A percentile compares a stretch with the other conserved stretches of the same genome.
Evolutionary conservation across 2,329 filamentous ascomycete species (phyloP).

Genomic region (Ophiostoma quercus): DNA sequence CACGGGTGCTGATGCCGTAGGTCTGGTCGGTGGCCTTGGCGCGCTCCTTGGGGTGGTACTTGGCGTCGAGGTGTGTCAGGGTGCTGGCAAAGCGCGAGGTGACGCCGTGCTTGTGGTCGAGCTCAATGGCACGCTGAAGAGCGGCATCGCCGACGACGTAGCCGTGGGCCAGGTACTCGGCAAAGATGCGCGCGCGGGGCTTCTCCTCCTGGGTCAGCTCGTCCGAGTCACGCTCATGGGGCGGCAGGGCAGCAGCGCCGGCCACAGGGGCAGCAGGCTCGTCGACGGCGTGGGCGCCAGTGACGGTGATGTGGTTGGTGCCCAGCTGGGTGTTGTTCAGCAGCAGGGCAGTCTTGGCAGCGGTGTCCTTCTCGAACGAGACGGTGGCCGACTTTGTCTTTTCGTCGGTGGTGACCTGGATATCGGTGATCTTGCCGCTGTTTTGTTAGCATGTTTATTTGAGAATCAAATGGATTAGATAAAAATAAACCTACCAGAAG

Average conservation of each 20-base stretch:
- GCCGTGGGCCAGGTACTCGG: constrained; percentile 93
- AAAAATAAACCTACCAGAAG: constrained; percentile 60
- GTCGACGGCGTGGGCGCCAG: constrained; percentile 59
- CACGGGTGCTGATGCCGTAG: constrained; percentile 74
- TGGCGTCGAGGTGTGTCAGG: constrained; percentile 71
- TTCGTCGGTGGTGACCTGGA: constrained; percentile 67
- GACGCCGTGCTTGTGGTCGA: constrained; percentile 87
- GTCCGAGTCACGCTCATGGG: constrained; percentile 54
- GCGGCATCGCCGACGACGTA: constrained; percentile 74
- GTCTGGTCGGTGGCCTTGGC: constrained; percentile 77
- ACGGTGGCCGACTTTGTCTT: constrained; percentile 81
- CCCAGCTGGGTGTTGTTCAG: constrained; percentile 96
- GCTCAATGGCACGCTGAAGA: constrained; percentile 75
- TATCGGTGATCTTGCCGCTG: constrained; percentile 83
- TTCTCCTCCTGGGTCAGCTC: constrained; percentile 94
- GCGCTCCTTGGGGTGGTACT: constrained; percentile 82
- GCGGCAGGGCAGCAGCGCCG: constrained; percentile 41
- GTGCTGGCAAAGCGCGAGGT: constrained; percentile 72
- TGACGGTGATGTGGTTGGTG: constrained; percentile 72
- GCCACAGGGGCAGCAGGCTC: constrained; percentile 41
- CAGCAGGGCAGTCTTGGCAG: constrained; percentile 92
- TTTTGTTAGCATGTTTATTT: neutral
- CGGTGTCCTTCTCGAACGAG: constrained; percentile 93
- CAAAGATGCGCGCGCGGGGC: constrained; percentile 85
- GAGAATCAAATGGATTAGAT: too few species aligned